phyloP scores from a whole-genome alignment of 768 basidiomycete species.

The Leucocoprinus leucothites region DNA sequence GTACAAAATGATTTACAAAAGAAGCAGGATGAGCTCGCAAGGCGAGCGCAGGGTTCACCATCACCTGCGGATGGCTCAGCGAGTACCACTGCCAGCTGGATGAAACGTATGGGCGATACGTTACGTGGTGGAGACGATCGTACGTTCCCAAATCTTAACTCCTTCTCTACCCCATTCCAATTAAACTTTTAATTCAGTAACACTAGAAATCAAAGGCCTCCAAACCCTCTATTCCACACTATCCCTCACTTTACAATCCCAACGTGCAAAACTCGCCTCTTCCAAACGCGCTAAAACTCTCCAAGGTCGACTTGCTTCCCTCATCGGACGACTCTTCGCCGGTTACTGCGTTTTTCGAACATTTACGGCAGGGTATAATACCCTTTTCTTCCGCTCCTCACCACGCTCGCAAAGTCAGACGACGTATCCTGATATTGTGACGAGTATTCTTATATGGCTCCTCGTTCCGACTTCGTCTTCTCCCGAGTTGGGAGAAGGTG shows the following conservation, averaged over 20 bases:
- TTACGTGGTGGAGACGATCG: conserved; percentile 45
- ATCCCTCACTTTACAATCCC: conserved; percentile 47
- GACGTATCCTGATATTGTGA: conserved; percentile 40
- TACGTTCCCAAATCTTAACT: conserved; percentile 19
- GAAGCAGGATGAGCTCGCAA: conserved; percentile 16
- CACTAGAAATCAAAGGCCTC: conserved; percentile 62
- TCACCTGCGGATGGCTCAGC: conserved; percentile 6
- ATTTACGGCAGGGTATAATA: conserved; percentile 41
- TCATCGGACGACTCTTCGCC: conserved; percentile 54
- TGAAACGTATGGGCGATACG: conserved; percentile 46
- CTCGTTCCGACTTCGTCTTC: conserved; percentile 25
- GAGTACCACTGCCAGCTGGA: conserved; percentile 29
- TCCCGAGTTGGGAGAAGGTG: not conserved
- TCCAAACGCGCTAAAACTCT: conserved; percentile 52
- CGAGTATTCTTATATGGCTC: conserved; percentile 27
- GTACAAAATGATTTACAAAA: conserved; percentile 54
- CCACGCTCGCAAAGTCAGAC: conserved; percentile 26
- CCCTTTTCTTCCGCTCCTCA: conserved; percentile 35
- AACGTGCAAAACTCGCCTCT: conserved; percentile 46
- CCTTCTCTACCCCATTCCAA: not conserved
- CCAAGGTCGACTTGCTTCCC: conserved; percentile 46
- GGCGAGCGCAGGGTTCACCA: conserved; percentile 10
- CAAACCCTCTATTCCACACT: conserved; percentile 69
- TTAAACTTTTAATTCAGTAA: conserved; percentile 23
- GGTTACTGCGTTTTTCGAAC: conserved; percentile 65